These are phyloP conservation scores for Candida frijolesensis DNA, from an alignment of 1,139 yeast species.

Conservation along the genomic window DNA sequence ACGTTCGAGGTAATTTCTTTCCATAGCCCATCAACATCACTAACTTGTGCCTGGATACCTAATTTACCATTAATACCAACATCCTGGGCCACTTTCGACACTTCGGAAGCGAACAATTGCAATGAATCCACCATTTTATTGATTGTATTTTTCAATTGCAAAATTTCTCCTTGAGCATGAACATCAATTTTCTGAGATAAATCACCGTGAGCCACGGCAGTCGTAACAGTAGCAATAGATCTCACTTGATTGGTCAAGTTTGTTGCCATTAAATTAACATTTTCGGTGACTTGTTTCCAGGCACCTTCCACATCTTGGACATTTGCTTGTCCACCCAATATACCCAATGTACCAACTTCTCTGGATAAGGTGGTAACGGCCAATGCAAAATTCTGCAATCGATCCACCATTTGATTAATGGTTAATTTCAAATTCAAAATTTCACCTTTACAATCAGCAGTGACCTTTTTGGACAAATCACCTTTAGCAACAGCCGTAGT, in stretches of 20 bases:
- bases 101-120: slow-evolving; percentile 86
- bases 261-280: slow-evolving; percentile 88
- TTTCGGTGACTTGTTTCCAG: slow-evolving; percentile 90
- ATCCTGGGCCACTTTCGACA: slow-evolving; percentile 86
- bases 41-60: slow-evolving; percentile 89
- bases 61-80: slow-evolving; percentile 92
- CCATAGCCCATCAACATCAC: slow-evolving; percentile 91
- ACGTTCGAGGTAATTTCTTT: slow-evolving; percentile 91
- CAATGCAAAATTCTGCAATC: slow-evolving; percentile 83
- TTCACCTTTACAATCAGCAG: slow-evolving; percentile 90
- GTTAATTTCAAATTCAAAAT: slow-evolving; percentile 79
- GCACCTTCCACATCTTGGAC: slow-evolving; percentile 93
- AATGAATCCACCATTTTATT: slow-evolving; percentile 91
- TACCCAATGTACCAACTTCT: slow-evolving; percentile 89
- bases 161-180: slow-evolving; percentile 85
- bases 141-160: slow-evolving; percentile 77
- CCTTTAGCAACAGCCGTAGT: slow-evolving; percentile 94
- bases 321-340: slow-evolving; percentile 88
- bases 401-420: slow-evolving; percentile 84
- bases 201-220: slow-evolving; percentile 92
- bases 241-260: slow-evolving; percentile 88
- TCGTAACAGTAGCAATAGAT: slow-evolving; percentile 86
- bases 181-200: slow-evolving; percentile 85
- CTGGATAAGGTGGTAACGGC: slow-evolving; percentile 87
- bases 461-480: slow-evolving; percentile 79